phyloP scores from a whole-genome alignment of 129 eudicot species.

The Logfia minima region DNA sequence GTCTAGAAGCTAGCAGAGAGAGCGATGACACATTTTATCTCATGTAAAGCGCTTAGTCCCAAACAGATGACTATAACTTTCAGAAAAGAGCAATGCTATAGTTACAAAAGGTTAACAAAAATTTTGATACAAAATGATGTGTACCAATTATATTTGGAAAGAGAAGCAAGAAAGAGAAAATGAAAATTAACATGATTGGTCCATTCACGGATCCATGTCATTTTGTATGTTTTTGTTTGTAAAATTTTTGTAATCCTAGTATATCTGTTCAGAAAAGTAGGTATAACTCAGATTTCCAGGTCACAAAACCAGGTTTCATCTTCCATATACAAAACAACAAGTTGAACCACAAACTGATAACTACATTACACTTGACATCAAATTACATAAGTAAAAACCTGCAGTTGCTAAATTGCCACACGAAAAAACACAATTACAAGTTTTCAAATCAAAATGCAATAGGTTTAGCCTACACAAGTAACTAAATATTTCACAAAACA shows the following conservation, averaged over 20 bases:
- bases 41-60: slow-evolving; percentile 7
- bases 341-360: background rate
- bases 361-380: slow-evolving; percentile 6
- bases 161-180: too few species aligned
- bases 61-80: background rate
- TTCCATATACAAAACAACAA: background rate
- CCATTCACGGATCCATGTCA: too few species aligned
- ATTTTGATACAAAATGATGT: too few species aligned
- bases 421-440: background rate
- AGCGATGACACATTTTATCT: background rate
- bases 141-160: too few species aligned
- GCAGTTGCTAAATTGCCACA: background rate
- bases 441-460: background rate
- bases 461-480: slow-evolving; percentile 1
- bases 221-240: too few species aligned
- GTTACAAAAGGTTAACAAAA: too few species aligned
- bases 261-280: background rate
- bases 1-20: background rate
- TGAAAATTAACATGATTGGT: too few species aligned
- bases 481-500: background rate
- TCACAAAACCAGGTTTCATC: slow-evolving; percentile 10
- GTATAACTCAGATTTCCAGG: background rate
- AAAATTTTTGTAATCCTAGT: too few species aligned
- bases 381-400: slow-evolving; percentile 8
- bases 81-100: background rate